Percentiles rank a stretch among this genome's conserved stretches.
These are phyloP conservation scores for Rhexocercosporidium sp. DNA, from an alignment of 2,329 filamentous ascomycete species.

Conservation along the genomic window DNA sequence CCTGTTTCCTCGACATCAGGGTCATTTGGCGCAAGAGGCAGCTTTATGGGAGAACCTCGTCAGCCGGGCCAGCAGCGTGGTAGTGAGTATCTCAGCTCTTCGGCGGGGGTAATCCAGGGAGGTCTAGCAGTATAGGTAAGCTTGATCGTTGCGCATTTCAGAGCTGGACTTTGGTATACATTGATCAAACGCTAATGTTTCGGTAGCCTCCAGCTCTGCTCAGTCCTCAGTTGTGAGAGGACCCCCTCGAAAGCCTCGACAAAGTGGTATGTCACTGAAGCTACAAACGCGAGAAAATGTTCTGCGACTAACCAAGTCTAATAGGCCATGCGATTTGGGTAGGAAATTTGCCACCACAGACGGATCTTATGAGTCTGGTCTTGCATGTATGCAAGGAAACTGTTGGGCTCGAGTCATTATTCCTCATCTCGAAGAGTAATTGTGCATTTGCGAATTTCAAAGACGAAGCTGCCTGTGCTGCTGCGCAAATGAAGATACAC, in stretches of 20 bases:
- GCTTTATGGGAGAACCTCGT: conserved; percentile 31
- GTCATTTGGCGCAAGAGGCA: conserved; percentile 30
- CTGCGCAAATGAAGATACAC: conserved; percentile 83
- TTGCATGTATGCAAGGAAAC: conserved; percentile 84
- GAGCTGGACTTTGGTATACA: not conserved
- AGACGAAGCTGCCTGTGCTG: conserved; percentile 74
- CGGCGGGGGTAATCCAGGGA: conserved; percentile 18
- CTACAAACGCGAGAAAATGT: too few species aligned
- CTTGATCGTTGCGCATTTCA: not conserved
- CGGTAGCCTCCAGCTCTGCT: conserved; percentile 41
- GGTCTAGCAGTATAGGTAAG: conserved; percentile 40
- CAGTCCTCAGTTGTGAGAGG: conserved; percentile 55
- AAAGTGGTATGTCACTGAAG: conserved; percentile 58
- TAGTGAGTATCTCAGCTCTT: conserved; percentile 23
- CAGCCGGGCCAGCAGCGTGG: conserved; percentile 24
- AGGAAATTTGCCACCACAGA: conserved; percentile 86
- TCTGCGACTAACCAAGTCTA: conserved; percentile 49
- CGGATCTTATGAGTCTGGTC: conserved; percentile 83
- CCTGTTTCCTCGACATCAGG: conserved; percentile 18
- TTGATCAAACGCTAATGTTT: not conserved
- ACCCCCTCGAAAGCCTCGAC: conserved; percentile 61
- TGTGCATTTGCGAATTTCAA: conserved; percentile 97
- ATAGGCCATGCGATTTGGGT: conserved; percentile 93
- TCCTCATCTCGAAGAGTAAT: conserved; percentile 95
- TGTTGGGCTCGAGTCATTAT: conserved; percentile 82